A percentile compares a stretch with the other conserved stretches of the same genome.
Conservation (phyloP, 2,329 filamentous ascomycete genomes). For the Coleophoma eucalyptorum region DNA sequence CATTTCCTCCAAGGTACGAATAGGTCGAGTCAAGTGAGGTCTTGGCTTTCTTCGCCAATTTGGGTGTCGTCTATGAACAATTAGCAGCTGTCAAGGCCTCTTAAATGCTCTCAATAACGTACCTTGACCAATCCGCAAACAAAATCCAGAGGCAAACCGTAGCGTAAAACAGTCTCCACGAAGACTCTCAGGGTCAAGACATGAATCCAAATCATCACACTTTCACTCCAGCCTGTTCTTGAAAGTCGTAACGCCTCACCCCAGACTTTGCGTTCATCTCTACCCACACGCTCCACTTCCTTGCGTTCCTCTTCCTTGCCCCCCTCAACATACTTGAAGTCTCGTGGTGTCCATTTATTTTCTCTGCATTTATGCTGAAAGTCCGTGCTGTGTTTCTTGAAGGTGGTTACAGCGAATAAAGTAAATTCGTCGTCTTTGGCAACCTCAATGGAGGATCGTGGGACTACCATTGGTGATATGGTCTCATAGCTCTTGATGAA, state of each 20-base stretch:
- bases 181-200: slow-evolving; percentile 89
- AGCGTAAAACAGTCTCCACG: slow-evolving; percentile 95
- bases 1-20: slow-evolving; percentile 91
- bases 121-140: slow-evolving; percentile 83
- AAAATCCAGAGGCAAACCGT: slow-evolving; percentile 88
- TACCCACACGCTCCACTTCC: slow-evolving; percentile 77
- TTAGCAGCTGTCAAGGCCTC: slow-evolving; percentile 8
- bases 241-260: slow-evolving; percentile 85
- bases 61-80: slow-evolving; percentile 67
- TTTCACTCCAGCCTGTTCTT: slow-evolving; percentile 91
- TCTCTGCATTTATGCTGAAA: slow-evolving; percentile 92
- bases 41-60: slow-evolving; percentile 76
- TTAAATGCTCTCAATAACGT: slow-evolving; percentile 27
- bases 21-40: slow-evolving; percentile 77
- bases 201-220: slow-evolving; percentile 94
- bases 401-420: slow-evolving; percentile 83
- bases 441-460: slow-evolving; percentile 76
- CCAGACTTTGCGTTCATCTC: slow-evolving; percentile 88
- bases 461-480: slow-evolving; percentile 85
- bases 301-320: slow-evolving; percentile 84
- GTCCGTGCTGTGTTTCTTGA: slow-evolving; percentile 85
- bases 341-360: slow-evolving; percentile 89
- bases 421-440: slow-evolving; percentile 87
- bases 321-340: slow-evolving; percentile 90
- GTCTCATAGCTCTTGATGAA: slow-evolving; percentile 90